A percentile compares a stretch with the other conserved stretches of the same genome.
These are phyloP conservation scores for Prosopis cineraria DNA, from an alignment of 306 rosid species.

Conservation along the genomic window DNA sequence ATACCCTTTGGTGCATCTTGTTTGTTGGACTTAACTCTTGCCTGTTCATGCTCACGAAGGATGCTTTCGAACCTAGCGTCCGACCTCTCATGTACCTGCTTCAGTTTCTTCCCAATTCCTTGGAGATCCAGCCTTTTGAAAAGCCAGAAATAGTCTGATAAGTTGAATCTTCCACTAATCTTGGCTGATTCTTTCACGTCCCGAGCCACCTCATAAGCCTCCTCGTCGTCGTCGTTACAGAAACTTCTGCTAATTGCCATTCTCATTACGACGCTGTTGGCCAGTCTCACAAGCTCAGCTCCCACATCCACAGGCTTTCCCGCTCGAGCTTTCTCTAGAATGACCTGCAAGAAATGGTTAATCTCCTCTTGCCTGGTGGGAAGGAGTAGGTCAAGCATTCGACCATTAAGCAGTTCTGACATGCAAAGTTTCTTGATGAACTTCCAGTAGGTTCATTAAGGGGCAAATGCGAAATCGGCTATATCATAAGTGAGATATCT, in stretches of 20 bases:
- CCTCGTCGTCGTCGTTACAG: conserved; percentile 36
- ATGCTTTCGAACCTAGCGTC: conserved; percentile 52
- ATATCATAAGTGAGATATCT: conserved; percentile 55
- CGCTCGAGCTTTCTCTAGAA: conserved; percentile 16
- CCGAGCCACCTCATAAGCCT: conserved; percentile 41
- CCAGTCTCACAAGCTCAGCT: conserved; percentile 44
- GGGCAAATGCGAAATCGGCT: conserved; percentile 46
- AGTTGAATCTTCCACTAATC: conserved; percentile 38
- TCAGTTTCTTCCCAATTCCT: conserved; percentile 49
- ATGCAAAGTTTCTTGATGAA: conserved; percentile 53
- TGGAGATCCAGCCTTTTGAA: conserved; percentile 55
- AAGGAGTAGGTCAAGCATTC: conserved; percentile 44
- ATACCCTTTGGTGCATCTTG: conserved; percentile 28
- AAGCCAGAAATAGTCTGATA: conserved; percentile 52
- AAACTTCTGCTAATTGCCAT: conserved; percentile 55
- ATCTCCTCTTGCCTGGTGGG: conserved; percentile 55
- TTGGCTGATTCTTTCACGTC: conserved; percentile 41
- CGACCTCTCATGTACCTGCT: conserved; percentile 45
- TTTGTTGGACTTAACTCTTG: conserved; percentile 14
- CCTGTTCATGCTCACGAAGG: conserved; percentile 56
- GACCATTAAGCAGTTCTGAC: conserved; percentile 60
- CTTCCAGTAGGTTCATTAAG: conserved; percentile 56
- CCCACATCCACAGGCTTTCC: conserved; percentile 40
- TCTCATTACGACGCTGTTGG: conserved; percentile 43
- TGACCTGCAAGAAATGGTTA: conserved; percentile 1